Percentiles rank a stretch among this genome's conserved stretches.
phyloP scores from a whole-genome alignment of 805 yeast genomes.

The Saccharomycopsis guyanensis region DNA sequence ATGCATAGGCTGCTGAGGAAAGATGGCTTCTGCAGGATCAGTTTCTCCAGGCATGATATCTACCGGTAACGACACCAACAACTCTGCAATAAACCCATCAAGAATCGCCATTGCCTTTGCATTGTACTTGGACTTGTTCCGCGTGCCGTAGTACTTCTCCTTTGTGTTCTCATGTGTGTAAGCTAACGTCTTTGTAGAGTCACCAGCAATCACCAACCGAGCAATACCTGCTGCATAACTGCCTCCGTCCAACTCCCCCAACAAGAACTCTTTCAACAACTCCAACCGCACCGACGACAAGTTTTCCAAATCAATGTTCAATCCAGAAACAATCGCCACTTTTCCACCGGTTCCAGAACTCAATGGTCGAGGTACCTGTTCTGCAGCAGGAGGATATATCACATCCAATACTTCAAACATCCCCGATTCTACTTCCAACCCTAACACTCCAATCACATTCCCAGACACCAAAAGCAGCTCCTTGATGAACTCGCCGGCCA shows the following conservation, averaged over 20 bases:
- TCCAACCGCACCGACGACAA: conserved; percentile 36
- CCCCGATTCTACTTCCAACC: conserved; percentile 80
- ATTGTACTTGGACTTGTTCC: conserved; percentile 45
- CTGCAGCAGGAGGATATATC: conserved; percentile 57
- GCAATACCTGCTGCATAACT: conserved; percentile 30
- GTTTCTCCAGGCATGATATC: conserved; percentile 75
- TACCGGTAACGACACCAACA: conserved; percentile 56
- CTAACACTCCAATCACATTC: conserved; percentile 75
- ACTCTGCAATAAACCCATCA: conserved; percentile 49
- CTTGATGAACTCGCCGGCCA: conserved; percentile 54
- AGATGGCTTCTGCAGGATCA: conserved; percentile 78
- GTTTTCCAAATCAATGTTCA: conserved; percentile 45
- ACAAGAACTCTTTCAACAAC: conserved; percentile 57
- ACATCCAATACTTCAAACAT: conserved; percentile 78
- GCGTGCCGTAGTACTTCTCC: conserved; percentile 38
- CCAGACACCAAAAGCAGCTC: conserved; percentile 74
- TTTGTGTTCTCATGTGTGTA: conserved; percentile 24
- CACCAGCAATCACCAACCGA: conserved; percentile 64
- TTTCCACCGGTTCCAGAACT: conserved; percentile 27
- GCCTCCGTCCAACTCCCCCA: conserved; percentile 55
- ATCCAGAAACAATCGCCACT: conserved; percentile 72
- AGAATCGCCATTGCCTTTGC: conserved; percentile 43
- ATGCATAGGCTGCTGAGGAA: conserved; percentile 92
- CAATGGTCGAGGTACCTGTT: conserved; percentile 38
- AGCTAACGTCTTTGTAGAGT: conserved; percentile 39